Evolutionary conservation across 257 asterid genomes (phyloP), one percentile per base, ranked within the genome.

Genomic region (Primulina tabacum): DNA sequence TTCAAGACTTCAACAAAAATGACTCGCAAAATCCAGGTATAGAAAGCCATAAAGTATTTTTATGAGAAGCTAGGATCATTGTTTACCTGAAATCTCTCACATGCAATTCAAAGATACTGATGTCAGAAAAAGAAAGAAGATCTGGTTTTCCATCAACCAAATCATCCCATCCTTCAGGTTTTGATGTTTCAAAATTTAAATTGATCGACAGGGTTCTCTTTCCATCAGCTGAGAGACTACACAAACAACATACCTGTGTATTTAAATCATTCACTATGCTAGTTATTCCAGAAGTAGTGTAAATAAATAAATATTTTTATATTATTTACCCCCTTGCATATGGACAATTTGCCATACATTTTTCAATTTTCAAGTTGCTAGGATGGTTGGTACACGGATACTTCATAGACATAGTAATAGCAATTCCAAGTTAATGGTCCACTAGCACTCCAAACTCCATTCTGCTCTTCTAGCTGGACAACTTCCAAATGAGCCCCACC

Each of bases 61-160:
- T 56, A 68, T 33, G 14, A 43, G 26, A 64, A 73, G 37, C 59
- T 61, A 40, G 73, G 21, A 28, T 50, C 20, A 33, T 58, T 47
- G 73, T 66, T 80, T 82, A 90, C 98, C 98, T 93, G 88, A 93
- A 93, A 82, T 93, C 98, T 81, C 98, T 86, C 60, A 93, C 89
- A 76, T 90, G 98, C 86, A 93, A 77, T 87, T 93, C 98, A 67
- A 90, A 93, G 65, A 93, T 80, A 82, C 98, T 93, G 81, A 85
- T 75, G 75, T 93, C 97, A 69, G 92, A 84, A 76, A 89, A 84
- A 47, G 96, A 88, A 79, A 18, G 77, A 73, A 90, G 86, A 63
- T 58, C n/a, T 16, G 92, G 90, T 71, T 93, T 93, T 83, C 82
- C 96, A 68, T 83, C 81, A 67, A 56, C 90, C 77, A 93, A 84